phyloP scores from a whole-genome alignment of 768 basidiomycete genomes.

The Lyophyllum decastes region DNA sequence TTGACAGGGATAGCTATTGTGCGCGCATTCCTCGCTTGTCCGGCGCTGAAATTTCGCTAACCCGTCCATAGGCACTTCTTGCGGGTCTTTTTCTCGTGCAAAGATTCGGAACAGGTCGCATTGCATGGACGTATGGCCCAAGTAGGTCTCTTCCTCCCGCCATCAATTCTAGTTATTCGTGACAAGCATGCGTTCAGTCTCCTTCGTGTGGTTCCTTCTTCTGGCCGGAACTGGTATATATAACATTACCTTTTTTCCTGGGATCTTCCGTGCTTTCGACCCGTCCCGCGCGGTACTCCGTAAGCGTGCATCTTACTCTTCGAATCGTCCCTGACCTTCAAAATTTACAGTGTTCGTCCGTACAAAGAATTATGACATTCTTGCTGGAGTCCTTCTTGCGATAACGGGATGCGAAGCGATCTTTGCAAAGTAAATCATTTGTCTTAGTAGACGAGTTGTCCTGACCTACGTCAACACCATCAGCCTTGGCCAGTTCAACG shows the following conservation, averaged over 20 bases:
- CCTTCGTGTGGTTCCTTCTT: constrained; percentile 57
- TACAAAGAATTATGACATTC: constrained; percentile 58
- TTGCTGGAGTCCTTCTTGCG: constrained; percentile 64
- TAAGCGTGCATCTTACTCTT: constrained; percentile 28
- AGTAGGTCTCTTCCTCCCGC: background rate
- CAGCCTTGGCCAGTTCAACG: constrained; percentile 71
- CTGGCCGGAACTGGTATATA: constrained; percentile 54
- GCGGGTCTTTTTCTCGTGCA: constrained; percentile 59
- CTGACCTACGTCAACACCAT: background rate
- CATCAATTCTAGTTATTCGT: background rate
- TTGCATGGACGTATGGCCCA: constrained; percentile 57
- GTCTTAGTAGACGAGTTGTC: background rate
- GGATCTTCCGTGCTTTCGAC: constrained; percentile 66
- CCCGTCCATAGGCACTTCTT: constrained; percentile 45
- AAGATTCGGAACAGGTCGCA: constrained; percentile 55
- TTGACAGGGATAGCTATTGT: constrained; percentile 65
- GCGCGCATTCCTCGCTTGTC: constrained; percentile 12
- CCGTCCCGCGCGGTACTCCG: constrained; percentile 66
- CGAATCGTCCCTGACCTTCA: background rate
- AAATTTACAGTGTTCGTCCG: constrained; percentile 56
- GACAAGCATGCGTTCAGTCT: constrained; percentile 34
- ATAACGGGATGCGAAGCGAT: constrained; percentile 73
- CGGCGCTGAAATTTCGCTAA: background rate
- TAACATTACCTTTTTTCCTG: constrained; percentile 56
- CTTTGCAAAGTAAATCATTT: constrained; percentile 57